These are phyloP conservation scores for Euphorbia corollata DNA, from an alignment of 441 rosid species.

Conservation along the genomic window DNA sequence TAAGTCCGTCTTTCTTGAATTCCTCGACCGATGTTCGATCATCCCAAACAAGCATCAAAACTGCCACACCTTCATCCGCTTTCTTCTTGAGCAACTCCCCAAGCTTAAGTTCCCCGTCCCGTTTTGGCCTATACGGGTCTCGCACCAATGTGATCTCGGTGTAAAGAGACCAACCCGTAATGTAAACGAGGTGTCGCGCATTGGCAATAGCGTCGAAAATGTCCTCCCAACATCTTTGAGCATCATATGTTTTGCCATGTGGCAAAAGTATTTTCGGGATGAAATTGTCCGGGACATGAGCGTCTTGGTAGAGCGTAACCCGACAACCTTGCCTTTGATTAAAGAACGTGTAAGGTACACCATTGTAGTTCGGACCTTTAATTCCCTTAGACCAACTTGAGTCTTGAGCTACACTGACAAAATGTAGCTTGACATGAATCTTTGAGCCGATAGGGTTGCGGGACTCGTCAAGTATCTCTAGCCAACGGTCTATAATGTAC, in stretches of 20 bases:
- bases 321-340: constrained; percentile 70
- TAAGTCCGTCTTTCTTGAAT: constrained; percentile 73
- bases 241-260: constrained; percentile 49
- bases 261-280: constrained; percentile 51
- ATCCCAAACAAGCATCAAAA: constrained; percentile 82
- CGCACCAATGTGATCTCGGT: constrained; percentile 65
- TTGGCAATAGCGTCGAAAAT: constrained; percentile 68
- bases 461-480: constrained; percentile 57
- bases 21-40: constrained; percentile 72
- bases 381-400: constrained; percentile 55
- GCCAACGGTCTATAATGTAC: constrained; percentile 60
- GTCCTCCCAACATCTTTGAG: constrained; percentile 91
- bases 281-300: constrained; percentile 71
- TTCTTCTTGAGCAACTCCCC: constrained; percentile 87
- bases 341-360: constrained; percentile 73
- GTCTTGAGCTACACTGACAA: constrained; percentile 46
- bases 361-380: constrained; percentile 47
- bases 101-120: constrained; percentile 54
- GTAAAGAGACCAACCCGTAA: constrained; percentile 94
- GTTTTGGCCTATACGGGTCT: constrained; percentile 61
- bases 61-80: constrained; percentile 78
- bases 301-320: constrained; percentile 85
- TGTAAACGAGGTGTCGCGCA: constrained; percentile 68
- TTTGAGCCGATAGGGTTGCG: constrained; percentile 54
- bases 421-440: constrained; percentile 74